A percentile compares a stretch with the other conserved stretches of the same genome.
These are phyloP conservation scores for Pichia sp. DNA, from an alignment of 1,139 yeast species.

Conservation along the genomic window DNA sequence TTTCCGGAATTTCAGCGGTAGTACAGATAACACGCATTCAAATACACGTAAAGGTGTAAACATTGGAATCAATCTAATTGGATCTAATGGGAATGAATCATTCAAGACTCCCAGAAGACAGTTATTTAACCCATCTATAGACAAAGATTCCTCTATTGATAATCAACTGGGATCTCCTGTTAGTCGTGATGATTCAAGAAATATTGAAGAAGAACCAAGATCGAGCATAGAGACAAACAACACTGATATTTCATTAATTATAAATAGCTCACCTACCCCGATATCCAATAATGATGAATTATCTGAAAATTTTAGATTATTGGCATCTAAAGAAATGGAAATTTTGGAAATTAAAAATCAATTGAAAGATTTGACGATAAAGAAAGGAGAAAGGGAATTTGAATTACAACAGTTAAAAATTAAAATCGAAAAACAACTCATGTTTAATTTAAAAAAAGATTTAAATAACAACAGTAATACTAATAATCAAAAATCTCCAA, in stretches of 20 bases:
- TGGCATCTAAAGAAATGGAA: conserved; percentile 59
- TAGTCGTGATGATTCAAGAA: background rate
- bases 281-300: conserved; percentile 21
- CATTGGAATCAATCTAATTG: conserved; percentile 25
- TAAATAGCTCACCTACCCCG: conserved; percentile 7
- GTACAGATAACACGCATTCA: background rate
- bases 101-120: conserved; percentile 10
- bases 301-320: conserved; percentile 48
- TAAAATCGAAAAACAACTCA: conserved; percentile 41
- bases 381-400: conserved; percentile 29
- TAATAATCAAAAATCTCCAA: conserved; percentile 16
- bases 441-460: conserved; percentile 28
- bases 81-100: conserved; percentile 5
- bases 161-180: background rate
- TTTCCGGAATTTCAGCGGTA: conserved; percentile 18
- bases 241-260: conserved; percentile 3
- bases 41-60: conserved; percentile 25
- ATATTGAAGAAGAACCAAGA: background rate
- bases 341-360: conserved; percentile 51
- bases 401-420: conserved; percentile 37
- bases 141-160: background rate
- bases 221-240: conserved; percentile 7
- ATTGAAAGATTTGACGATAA: conserved; percentile 31
- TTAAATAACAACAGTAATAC: background rate
- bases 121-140: conserved; percentile 1